Evolutionary conservation across 208 protist species (phyloP), one percentile per base, ranked within the genome.

Genomic region (Angomonas deanei): DNA sequence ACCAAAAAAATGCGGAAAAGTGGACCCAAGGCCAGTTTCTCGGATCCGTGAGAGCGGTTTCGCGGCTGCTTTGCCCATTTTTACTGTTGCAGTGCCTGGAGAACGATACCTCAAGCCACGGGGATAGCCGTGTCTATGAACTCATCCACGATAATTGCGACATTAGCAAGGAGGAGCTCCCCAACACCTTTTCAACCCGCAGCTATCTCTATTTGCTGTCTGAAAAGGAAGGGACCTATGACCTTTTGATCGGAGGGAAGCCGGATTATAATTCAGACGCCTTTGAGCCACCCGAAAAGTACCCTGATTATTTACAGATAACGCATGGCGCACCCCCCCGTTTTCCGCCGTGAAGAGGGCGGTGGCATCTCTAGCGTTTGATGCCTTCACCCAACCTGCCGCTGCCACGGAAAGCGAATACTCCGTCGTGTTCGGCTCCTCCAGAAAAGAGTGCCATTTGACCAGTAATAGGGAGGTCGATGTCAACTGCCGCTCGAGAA

Each of bases 311-410:
- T 5, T 19, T 50, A 10, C 36, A 42, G 11, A 50, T n/a, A 5
- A 13, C 19, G 23, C 19, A 4, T 50, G 42, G 42, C 42, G 42
- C 4, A 26, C 42, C 19, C 42, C 42, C 5, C 23, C 42, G 19
- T 5, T 10, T 13, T 26, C 13, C 17, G 23, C 42, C 17, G 19
- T 50, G 23, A 21, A 3, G 8, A 4, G 42, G 8, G 42, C 19
- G 42, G 23, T 50, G 13, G 13, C 42, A 4, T 8, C 8, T 19
- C 19, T 50, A 19, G 8, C 42, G 42, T 23, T 50, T 10, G 42
- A 50, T 50, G 42, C 42, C 19, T 24, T 39, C 13, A 33, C 59
- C 56, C 8, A 1, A 56, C 26, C 57, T 66, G 32, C 50, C 70
- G n/a, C 33, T 66, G 33, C 58, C 32, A 31, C 36, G 31, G 11